A percentile compares a stretch with the other conserved stretches of the same genome.
Conservation (phyloP, 768 basidiomycete genomes). For the Phlegmacium glaucopus region DNA sequence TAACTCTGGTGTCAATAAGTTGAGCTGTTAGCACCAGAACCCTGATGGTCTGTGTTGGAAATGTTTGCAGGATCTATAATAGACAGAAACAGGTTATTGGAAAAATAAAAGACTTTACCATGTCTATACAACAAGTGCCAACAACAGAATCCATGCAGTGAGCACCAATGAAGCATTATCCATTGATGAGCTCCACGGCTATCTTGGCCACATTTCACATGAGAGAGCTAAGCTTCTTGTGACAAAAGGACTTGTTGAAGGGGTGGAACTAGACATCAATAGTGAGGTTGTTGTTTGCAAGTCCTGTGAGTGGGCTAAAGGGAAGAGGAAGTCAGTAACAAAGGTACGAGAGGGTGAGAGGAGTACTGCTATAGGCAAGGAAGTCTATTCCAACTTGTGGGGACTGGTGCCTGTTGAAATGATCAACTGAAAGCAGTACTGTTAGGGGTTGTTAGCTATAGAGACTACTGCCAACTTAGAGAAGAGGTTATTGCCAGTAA, state of each 20-base stretch:
- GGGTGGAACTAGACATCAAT: neutral
- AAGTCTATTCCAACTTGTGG: neutral
- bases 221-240: neutral
- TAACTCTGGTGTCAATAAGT: neutral
- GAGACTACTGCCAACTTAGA: too few relatives aligned
- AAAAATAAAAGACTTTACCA: too few relatives aligned
- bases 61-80: too few relatives aligned
- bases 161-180: neutral
- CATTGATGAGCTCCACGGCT: neutral
- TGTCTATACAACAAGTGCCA: too few relatives aligned
- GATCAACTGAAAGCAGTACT: conserved; percentile 15
- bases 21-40: neutral
- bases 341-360: neutral
- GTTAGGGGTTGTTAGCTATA: conserved; percentile 18
- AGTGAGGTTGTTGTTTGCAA: neutral
- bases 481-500: too few relatives aligned
- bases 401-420: neutral
- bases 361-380: neutral
- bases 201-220: neutral
- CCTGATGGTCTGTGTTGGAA: neutral
- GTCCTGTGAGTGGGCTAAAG: neutral
- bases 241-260: neutral
- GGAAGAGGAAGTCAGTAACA: neutral
- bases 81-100: too few relatives aligned
- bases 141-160: too few relatives aligned